Evolutionary conservation across 768 basidiomycete species (phyloP).

Genomic region (Dacryopinax primogenitus): DNA sequence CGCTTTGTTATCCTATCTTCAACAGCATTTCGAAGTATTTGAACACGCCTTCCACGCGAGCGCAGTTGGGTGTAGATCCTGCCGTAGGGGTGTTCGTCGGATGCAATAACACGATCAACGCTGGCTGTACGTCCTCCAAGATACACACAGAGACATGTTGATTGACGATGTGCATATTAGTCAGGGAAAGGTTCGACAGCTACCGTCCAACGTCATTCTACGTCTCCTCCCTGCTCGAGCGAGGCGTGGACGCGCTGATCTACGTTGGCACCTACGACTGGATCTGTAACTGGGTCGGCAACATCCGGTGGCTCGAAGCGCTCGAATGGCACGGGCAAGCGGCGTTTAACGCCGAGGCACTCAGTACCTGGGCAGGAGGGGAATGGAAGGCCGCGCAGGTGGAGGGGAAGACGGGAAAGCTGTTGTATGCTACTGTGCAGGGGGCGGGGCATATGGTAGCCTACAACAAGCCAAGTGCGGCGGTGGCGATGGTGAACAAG

Average conservation of each 20-base stretch:
- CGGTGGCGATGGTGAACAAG: slow-evolving; percentile 47
- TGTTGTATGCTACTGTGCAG: slow-evolving; percentile 41
- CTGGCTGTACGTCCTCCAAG: slow-evolving; percentile 36
- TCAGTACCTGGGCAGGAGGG: slow-evolving; percentile 49
- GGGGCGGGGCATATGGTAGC: slow-evolving; percentile 74
- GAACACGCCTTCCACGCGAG: slow-evolving; percentile 41
- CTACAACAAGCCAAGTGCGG: slow-evolving; percentile 54
- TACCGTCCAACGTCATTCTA: slow-evolving; percentile 22
- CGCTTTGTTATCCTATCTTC: slow-evolving; percentile 32
- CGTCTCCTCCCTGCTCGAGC: slow-evolving; percentile 42
- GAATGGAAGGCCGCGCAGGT: slow-evolving; percentile 37
- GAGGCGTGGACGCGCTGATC: slow-evolving; percentile 39
- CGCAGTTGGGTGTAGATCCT: slow-evolving; percentile 45
- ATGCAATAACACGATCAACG: slow-evolving; percentile 42
- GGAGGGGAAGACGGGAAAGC: slow-evolving; percentile 37
- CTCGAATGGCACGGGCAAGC: slow-evolving; percentile 58
- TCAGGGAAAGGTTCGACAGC: background rate
- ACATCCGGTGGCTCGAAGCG: slow-evolving; percentile 60
- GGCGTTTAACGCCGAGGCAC: slow-evolving; percentile 34
- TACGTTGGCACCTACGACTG: slow-evolving; percentile 56
- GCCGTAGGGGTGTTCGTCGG: slow-evolving; percentile 40
- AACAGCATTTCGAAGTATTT: slow-evolving; percentile 46
- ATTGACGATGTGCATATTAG: background rate
- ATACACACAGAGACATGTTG: slow-evolving; percentile 39
- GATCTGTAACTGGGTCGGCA: slow-evolving; percentile 52